Evolutionary conservation across 257 asterid genomes (phyloP).

Genomic region (Solanum lycopersicoides): DNA sequence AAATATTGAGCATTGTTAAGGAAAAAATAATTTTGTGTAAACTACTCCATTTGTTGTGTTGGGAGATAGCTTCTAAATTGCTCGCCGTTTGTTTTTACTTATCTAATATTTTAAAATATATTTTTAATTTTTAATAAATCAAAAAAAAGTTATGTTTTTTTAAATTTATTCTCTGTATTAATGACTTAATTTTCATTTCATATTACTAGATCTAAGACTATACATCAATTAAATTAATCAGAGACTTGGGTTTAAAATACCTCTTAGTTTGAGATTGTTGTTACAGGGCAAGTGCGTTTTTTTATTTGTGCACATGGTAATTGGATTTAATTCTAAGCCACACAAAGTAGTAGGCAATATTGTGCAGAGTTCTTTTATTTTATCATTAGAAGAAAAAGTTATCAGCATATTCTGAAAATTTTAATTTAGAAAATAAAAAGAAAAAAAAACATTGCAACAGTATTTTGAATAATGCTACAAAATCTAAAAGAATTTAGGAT

Average conservation of each 20-base stretch:
- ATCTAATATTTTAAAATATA: no score
- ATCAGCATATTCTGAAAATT: background rate
- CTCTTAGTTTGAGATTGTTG: background rate
- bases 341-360: background rate
- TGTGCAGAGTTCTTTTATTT: background rate
- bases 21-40: background rate
- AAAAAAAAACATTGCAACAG: background rate
- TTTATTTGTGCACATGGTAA: background rate
- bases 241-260: background rate
- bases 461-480: background rate
- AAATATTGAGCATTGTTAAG: background rate
- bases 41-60: background rate
- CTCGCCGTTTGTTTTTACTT: accelerated
- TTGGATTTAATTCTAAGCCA: background rate
- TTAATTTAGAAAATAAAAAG: background rate
- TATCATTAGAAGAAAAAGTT: no score
- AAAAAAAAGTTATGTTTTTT: no score
- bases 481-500: background rate
- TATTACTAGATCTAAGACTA: no score
- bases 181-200: no score
- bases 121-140: no score
- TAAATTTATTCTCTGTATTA: no score
- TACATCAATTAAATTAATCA: no score
- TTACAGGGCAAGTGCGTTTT: background rate
- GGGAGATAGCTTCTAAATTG: background rate